Conservation (phyloP, 2,329 filamentous ascomycete species). For the Colletotrichum godetiae region DNA sequence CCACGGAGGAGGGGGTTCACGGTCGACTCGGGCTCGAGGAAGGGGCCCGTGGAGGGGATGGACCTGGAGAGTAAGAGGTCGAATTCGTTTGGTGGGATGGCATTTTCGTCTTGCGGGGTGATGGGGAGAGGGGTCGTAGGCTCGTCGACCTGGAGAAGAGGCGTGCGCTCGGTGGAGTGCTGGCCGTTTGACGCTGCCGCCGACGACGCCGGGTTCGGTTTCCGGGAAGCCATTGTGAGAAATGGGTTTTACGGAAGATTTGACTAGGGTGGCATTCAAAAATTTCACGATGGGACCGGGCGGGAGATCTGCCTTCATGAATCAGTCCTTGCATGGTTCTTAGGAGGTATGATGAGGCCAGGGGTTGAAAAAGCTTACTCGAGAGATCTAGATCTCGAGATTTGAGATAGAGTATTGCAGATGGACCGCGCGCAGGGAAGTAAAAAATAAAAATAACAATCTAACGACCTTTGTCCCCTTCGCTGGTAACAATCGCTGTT, state of each 20-base stretch:
- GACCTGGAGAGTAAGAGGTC: slow-evolving; percentile 53
- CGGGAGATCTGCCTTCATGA: not conserved
- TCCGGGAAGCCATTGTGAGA: slow-evolving; percentile 4
- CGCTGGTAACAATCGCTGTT: not conserved
- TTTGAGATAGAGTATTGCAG: not conserved
- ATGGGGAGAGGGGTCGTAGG: slow-evolving; percentile 30
- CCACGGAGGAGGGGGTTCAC: slow-evolving; percentile 54
- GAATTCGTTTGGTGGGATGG: slow-evolving; percentile 49
- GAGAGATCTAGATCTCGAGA: not conserved
- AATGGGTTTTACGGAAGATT: not conserved
- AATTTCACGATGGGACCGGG: not conserved
- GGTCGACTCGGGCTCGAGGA: slow-evolving; percentile 55
- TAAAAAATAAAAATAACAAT: not conserved
- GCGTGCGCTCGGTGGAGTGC: slow-evolving; percentile 15
- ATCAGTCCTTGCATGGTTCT: not conserved
- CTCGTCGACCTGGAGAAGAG: slow-evolving; percentile 16
- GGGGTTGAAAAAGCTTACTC: not conserved
- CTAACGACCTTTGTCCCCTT: not conserved
- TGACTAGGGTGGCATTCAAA: not conserved
- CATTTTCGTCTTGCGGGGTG: slow-evolving; percentile 35
- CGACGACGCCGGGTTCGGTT: not conserved
- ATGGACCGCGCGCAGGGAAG: not conserved
- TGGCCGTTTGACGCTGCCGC: not conserved
- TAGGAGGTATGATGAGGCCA: not conserved
- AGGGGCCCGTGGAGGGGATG: slow-evolving; percentile 47